A percentile compares a stretch with the other conserved stretches of the same genome.
These are phyloP conservation scores for Colletotrichum gigasporum DNA, from an alignment of 2,329 filamentous ascomycete genomes.

Conservation along the genomic window DNA sequence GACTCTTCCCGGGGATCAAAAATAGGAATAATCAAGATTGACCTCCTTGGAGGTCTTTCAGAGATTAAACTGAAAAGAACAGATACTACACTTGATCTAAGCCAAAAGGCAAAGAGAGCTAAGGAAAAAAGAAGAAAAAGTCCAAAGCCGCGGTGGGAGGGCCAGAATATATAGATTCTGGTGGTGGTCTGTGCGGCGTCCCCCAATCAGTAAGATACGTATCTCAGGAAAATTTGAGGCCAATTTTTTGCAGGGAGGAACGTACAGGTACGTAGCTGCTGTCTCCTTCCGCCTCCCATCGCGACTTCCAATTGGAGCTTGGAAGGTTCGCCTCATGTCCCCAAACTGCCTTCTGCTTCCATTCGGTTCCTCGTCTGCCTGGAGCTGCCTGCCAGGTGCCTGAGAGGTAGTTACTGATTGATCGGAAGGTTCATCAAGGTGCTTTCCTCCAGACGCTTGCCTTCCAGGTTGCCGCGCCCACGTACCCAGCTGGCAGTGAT, in stretches of 20 bases:
- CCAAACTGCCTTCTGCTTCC: background rate
- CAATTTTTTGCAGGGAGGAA: background rate
- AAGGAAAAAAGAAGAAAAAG: slow-evolving; percentile 41
- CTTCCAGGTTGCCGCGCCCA: too few species aligned
- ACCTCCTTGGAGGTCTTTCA: slow-evolving; percentile 73
- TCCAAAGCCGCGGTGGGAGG: background rate
- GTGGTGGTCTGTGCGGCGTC: slow-evolving; percentile 2
- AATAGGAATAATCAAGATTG: slow-evolving; percentile 78
- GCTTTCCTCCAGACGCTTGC: too few species aligned
- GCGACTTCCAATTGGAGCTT: background rate
- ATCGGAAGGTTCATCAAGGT: too few species aligned
- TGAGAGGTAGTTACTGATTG: too few species aligned
- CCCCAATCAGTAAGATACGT: slow-evolving; percentile 16
- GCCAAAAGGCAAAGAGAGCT: slow-evolving; percentile 51
- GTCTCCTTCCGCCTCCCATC: background rate
- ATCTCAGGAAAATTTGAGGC: background rate
- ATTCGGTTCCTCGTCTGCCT: too few species aligned
- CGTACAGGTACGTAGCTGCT: background rate
- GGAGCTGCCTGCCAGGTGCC: too few species aligned
- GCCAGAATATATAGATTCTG: background rate
- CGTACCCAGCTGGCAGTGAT: too few species aligned
- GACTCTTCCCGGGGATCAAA: slow-evolving; percentile 60
- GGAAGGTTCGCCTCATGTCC: too few species aligned
- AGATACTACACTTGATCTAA: slow-evolving; percentile 84
- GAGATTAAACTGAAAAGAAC: slow-evolving; percentile 88